Conservation (phyloP, 1,139 yeast genomes). For the Candida sp. region DNA sequence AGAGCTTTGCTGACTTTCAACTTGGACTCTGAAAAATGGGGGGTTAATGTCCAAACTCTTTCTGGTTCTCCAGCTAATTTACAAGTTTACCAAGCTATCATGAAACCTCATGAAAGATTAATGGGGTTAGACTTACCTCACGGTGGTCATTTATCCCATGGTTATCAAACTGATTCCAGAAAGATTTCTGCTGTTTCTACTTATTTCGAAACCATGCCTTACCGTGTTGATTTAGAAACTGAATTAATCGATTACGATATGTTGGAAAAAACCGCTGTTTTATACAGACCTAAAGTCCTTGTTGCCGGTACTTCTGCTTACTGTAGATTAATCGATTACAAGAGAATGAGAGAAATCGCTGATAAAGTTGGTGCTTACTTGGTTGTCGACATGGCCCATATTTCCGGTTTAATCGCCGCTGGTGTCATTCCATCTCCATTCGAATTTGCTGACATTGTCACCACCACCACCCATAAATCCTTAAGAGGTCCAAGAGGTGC, state of each 20-base stretch:
- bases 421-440: constrained; percentile 97
- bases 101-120: constrained; percentile 92
- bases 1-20: constrained; percentile 90
- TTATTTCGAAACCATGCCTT: constrained; percentile 98
- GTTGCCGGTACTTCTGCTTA: constrained; percentile 99
- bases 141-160: constrained; percentile 98
- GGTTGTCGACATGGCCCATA: constrained; percentile 98
- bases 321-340: constrained; percentile 92
- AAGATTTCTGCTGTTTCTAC: constrained; percentile 96
- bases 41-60: constrained; percentile 94
- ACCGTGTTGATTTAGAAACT: constrained; percentile 86
- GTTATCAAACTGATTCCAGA: constrained; percentile 94
- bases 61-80: constrained; percentile 98
- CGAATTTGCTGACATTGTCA: constrained; percentile 94
- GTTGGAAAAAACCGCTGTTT: constrained; percentile 82
- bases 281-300: constrained; percentile 92
- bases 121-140: constrained; percentile 98
- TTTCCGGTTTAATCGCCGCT: constrained; percentile 94
- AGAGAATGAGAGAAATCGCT: constrained; percentile 94
- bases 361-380: constrained; percentile 96
- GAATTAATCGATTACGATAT: constrained; percentile 95
- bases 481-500: constrained; percentile 99
- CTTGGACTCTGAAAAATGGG: constrained; percentile 85
- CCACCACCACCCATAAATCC: constrained; percentile 98
- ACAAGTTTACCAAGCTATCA: constrained; percentile 91